phyloP scores from a whole-genome alignment of 1,139 yeast species.

The Suhomyces bolitotheri region DNA sequence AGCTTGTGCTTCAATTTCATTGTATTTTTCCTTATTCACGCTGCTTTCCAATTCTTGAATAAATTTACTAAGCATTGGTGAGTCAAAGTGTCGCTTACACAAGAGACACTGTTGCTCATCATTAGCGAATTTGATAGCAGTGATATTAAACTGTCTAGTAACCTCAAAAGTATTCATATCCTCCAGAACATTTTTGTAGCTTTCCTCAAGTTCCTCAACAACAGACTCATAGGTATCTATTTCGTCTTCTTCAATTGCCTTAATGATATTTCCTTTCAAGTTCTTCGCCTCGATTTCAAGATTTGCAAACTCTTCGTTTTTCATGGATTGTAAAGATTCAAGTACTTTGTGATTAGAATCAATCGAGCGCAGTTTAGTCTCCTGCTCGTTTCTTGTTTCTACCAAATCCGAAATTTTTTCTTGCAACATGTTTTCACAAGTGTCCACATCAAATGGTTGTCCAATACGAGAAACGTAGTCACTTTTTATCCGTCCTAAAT shows the following conservation, averaged over 20 bases:
- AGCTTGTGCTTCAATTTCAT: conserved; percentile 39
- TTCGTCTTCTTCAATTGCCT: conserved; percentile 42
- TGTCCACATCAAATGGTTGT: conserved; percentile 23
- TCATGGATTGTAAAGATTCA: conserved; percentile 17
- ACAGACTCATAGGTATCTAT: conserved; percentile 52
- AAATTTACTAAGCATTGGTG: conserved; percentile 34
- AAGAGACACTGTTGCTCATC: conserved; percentile 58
- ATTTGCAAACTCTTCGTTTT: conserved; percentile 14
- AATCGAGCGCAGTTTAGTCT: conserved; percentile 2
- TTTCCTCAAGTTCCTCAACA: conserved; percentile 58
- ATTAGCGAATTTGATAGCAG: conserved; percentile 63
- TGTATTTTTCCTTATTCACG: conserved; percentile 37
- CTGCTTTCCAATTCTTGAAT: conserved; percentile 36
- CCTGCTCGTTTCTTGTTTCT: conserved; percentile 7
- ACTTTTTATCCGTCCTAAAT: conserved; percentile 19
- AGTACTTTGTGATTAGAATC: conserved; percentile 1
- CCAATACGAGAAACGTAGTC: conserved; percentile 20
- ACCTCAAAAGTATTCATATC: conserved; percentile 66
- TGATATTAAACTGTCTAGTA: conserved; percentile 61
- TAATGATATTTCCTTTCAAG: conserved; percentile 23
- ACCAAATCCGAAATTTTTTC: conserved; percentile 14
- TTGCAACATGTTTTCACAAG: conserved; percentile 23
- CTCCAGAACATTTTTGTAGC: conserved; percentile 58
- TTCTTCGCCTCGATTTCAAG: conserved; percentile 19
- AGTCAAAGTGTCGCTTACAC: conserved; percentile 63